Conservation (phyloP, 331 rosid species). For the Malus hybrid region DNA sequence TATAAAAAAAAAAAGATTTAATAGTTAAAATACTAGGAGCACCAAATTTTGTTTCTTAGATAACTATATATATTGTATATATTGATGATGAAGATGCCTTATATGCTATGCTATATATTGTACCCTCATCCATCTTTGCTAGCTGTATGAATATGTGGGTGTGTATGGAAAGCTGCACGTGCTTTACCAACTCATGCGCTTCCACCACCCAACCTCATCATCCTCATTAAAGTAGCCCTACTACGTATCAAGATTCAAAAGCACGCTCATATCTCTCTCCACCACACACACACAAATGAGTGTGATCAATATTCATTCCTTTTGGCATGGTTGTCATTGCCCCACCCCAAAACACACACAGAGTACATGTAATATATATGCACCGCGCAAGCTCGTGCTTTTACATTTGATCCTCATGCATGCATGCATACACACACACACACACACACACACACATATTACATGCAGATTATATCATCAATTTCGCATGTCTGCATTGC, state of each 20-base stretch:
- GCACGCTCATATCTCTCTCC: conserved; percentile 21
- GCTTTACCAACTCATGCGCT: conserved; percentile 58
- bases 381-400: background rate
- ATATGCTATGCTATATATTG: conserved; percentile 1
- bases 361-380: no score
- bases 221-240: background rate
- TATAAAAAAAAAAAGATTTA: no score
- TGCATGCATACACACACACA: no score
- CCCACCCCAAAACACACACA: no score
- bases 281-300: background rate
- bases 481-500: background rate
- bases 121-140: background rate
- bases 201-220: conserved; percentile 11
- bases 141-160: background rate
- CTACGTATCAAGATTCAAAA: conserved; percentile 4
- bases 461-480: background rate
- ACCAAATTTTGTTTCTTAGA: no score
- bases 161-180: conserved; percentile 23
- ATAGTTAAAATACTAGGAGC: no score
- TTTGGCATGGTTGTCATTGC: no score
- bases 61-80: no score
- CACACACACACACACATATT: no score
- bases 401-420: background rate
- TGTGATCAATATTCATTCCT: no score
- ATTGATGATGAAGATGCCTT: background rate